Evolutionary conservation across 106 monocot genomes (phyloP).

Genomic region (Dendrobium huoshanense): DNA sequence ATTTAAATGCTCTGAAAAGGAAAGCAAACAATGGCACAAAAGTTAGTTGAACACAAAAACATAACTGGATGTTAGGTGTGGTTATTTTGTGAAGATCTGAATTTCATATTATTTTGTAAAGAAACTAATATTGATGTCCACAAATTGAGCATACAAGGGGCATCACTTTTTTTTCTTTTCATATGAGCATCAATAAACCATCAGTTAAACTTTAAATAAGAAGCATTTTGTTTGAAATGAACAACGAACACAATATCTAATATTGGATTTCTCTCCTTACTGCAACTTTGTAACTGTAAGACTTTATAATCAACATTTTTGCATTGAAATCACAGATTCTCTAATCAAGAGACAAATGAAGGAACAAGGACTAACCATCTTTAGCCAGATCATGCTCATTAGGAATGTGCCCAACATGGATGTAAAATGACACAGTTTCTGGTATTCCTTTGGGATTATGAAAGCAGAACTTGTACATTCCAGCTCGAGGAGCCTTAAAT

Average conservation of each 20-base stretch:
- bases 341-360: neutral
- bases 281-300: neutral
- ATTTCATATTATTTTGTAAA: neutral
- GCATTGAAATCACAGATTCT: neutral
- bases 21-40: neutral
- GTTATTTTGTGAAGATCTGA: neutral
- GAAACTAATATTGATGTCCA: neutral
- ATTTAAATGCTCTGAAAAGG: slow-evolving; percentile 77
- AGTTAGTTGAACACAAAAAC: neutral
- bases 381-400: slow-evolving; percentile 86
- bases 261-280: neutral
- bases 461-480: slow-evolving; percentile 98
- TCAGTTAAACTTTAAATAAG: neutral
- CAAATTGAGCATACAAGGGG: neutral
- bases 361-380: slow-evolving; percentile 57
- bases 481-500: slow-evolving; percentile 77
- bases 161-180: neutral
- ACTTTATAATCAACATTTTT: neutral
- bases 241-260: neutral
- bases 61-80: neutral
- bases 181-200: no score
- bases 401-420: slow-evolving; percentile 90
- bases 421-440: slow-evolving; percentile 88
- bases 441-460: slow-evolving; percentile 62
- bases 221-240: slow-evolving; percentile 1